Base-by-base conservation (phyloP, 2,329 filamentous ascomycete species). In the Thielaviopsis cerberus region DNA sequence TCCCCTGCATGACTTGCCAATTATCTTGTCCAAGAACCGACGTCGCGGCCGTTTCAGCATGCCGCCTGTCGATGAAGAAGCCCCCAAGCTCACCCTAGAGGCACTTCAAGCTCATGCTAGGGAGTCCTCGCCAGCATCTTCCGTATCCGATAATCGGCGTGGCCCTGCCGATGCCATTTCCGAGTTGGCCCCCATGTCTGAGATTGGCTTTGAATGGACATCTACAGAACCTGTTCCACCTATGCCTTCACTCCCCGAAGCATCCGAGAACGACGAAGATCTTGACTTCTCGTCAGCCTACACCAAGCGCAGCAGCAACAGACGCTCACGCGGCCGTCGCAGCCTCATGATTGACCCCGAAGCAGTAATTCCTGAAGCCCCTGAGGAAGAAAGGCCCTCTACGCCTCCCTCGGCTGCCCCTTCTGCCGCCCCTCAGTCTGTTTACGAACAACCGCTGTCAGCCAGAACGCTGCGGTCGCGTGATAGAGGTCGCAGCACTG, bases 211-310 rank as follows among this genome's bases (percentile, higher is more conserved):
- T 20, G 56, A 55, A 10, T 56, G 53, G 25, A 17, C 15, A 4
- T 13, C 48, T 51, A 20, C 45, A 1, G 57, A 55, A 20, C 51
- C 56, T 23, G 30, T 53, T 26, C 51, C 51, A 11, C 24, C 55
- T n/a, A 41, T 51, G 48, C 53, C 34, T 20, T 27, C 53, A 13
- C 10, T 54, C 22, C 8, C 52, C 10, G 54, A 56, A 17, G 27
- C 37, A 20, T 54, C 57, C 24, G 59, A 61, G 20, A 53, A 54
- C 22, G 56, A 61, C 20, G 30, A 58, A 23, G 59, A 61, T 23
- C 51, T 61, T 3, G 59, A 61, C 30, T 61, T 61, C 25, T 50
- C 59, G 5, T 57, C 54, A 3, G 17, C 45, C 15, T 55, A 51
- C 10, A 54, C 50, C n/a, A 56, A 51, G 30, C 57, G 53, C 27